Evolutionary conservation across 306 rosid genomes (phyloP).

Genomic region (Cucumis melo): DNA sequence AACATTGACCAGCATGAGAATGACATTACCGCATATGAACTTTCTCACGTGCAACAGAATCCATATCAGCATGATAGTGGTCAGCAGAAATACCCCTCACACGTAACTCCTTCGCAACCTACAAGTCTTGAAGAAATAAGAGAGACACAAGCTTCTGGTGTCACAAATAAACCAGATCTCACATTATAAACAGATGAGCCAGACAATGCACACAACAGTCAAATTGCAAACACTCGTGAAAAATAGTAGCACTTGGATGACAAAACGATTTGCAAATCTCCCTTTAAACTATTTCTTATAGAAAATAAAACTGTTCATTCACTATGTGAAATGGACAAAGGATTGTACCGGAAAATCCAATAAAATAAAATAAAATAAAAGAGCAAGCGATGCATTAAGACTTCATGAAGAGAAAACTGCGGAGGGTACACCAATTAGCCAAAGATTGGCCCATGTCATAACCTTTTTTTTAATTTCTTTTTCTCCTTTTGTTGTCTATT

Average conservation of each 20-base stretch:
- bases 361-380: neutral
- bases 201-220: neutral
- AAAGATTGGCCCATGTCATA: neutral
- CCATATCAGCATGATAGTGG: conserved; percentile 94
- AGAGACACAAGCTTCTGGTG: neutral
- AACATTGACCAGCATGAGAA: neutral
- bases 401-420: neutral
- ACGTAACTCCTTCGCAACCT: conserved; percentile 85
- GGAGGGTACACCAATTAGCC: neutral
- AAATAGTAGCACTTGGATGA: neutral
- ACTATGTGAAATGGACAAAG: neutral
- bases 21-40: conserved; percentile 72
- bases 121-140: conserved; percentile 14
- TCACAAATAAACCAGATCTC: neutral
- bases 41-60: conserved; percentile 57
- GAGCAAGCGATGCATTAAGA: neutral
- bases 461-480: neutral
- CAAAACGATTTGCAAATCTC: neutral
- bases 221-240: neutral
- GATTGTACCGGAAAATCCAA: neutral
- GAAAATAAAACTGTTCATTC: no score
- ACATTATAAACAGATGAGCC: neutral
- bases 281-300: neutral
- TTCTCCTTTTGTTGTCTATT: neutral
- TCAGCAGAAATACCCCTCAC: conserved; percentile 76